Evolutionary conservation across 2,329 filamentous ascomycete genomes (phyloP).

Genomic region (Aspergillus terreus): DNA sequence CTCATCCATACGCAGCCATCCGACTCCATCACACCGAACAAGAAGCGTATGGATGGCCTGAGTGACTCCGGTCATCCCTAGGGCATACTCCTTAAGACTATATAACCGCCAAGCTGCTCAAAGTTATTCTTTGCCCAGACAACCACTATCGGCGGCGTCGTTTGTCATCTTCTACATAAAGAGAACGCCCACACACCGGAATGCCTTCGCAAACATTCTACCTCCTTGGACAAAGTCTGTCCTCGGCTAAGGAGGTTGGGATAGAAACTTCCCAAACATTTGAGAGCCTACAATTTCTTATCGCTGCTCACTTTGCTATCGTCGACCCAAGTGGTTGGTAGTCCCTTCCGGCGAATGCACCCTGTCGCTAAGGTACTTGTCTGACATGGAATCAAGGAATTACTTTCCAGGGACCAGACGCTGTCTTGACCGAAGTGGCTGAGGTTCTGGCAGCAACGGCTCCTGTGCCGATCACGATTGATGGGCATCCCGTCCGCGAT

Average conservation of each 20-base stretch:
- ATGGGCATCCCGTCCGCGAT: constrained; percentile 27
- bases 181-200: neutral
- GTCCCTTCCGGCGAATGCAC: neutral
- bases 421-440: constrained; percentile 11
- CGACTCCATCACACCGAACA: no score
- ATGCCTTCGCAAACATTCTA: constrained; percentile 20
- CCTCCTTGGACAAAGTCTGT: constrained; percentile 17
- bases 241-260: constrained; percentile 18
- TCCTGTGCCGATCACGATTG: constrained; percentile 23
- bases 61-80: no score
- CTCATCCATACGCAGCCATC: no score
- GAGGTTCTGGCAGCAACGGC: constrained; percentile 11
- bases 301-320: constrained; percentile 29
- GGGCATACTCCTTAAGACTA: no score
- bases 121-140: neutral
- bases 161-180: neutral
- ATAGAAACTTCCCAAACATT: constrained; percentile 17
- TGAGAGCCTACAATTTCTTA: constrained; percentile 17
- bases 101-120: no score
- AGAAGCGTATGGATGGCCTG: no score
- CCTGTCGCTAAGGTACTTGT: neutral
- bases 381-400: constrained; percentile 13
- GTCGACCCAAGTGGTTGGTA: constrained; percentile 25
- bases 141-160: neutral
- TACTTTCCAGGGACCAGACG: constrained; percentile 15